phyloP scores from a whole-genome alignment of 306 rosid species.

The Rosa chinensis region DNA sequence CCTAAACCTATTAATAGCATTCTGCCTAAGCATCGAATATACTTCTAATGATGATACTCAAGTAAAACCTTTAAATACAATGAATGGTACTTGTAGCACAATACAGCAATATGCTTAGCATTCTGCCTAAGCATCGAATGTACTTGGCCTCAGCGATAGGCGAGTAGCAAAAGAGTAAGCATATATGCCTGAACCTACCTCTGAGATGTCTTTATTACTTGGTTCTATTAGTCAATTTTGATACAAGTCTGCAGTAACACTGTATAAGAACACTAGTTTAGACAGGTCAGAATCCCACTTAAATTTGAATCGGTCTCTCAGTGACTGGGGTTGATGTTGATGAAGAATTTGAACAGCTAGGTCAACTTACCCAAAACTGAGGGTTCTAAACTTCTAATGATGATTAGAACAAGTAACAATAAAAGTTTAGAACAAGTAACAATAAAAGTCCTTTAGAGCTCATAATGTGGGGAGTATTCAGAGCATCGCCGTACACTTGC shows the following conservation, averaged over 20 bases:
- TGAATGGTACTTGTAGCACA: not conserved
- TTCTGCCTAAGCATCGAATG: conserved; percentile 7
- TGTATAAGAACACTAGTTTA: not conserved
- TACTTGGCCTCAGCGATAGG: not conserved
- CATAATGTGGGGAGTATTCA: too few species aligned
- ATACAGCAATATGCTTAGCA: conserved; percentile 1
- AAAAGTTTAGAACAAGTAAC: not conserved
- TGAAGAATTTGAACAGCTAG: conserved; percentile 15
- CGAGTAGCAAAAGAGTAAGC: conserved; percentile 8
- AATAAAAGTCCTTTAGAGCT: not conserved
- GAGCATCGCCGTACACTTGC: too few species aligned
- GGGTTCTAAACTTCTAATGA: conserved; percentile 13
- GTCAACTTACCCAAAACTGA: conserved; percentile 44
- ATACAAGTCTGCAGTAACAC: not conserved
- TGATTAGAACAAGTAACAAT: conserved; percentile 1
- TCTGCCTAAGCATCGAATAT: too few species aligned
- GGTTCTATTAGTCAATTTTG: too few species aligned
- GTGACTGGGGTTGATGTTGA: not conserved
- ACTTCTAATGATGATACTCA: too few species aligned
- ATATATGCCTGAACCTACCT: not conserved
- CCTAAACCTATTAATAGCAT: not conserved
- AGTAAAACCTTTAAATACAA: not conserved
- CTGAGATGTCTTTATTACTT: not conserved
- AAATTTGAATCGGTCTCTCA: not conserved
- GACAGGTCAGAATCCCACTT: not conserved